Evolutionary conservation across 345 rosid genomes (phyloP).

Genomic region (Syzygium aromaticum): DNA sequence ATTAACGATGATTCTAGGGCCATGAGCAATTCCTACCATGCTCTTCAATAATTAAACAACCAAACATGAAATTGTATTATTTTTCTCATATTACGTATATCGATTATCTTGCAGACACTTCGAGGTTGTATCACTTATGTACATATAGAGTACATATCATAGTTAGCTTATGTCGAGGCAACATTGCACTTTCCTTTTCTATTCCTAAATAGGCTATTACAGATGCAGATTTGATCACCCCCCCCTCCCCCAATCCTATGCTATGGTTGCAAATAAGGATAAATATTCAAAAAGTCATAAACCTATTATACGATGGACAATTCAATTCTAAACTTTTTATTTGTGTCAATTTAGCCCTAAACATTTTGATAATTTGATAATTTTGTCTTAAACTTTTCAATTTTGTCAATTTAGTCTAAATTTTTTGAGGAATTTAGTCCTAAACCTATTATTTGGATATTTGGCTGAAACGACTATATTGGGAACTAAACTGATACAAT

Average conservation of each 20-base stretch:
- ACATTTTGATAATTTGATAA: no score
- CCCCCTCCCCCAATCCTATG: rapidly evolving
- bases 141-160: no score
- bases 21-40: background rate
- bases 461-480: no score
- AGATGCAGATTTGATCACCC: rapidly evolving
- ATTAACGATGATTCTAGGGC: background rate
- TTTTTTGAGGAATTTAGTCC: no score
- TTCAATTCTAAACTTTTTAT: no score
- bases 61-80: background rate
- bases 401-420: no score
- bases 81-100: background rate
- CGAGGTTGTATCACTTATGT: background rate
- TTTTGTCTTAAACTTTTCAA: no score
- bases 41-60: background rate
- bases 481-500: no score
- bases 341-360: no score
- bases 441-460: no score
- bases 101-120: background rate
- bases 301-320: no score
- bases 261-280: background rate
- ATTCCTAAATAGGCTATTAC: rapidly evolving
- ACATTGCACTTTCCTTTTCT: background rate
- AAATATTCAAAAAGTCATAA: no score
- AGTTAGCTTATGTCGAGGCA: background rate